A percentile compares a stretch with the other conserved stretches of the same genome.
Conservation (phyloP, 108 stramenopile genomes). For the Nitzschia palea region DNA sequence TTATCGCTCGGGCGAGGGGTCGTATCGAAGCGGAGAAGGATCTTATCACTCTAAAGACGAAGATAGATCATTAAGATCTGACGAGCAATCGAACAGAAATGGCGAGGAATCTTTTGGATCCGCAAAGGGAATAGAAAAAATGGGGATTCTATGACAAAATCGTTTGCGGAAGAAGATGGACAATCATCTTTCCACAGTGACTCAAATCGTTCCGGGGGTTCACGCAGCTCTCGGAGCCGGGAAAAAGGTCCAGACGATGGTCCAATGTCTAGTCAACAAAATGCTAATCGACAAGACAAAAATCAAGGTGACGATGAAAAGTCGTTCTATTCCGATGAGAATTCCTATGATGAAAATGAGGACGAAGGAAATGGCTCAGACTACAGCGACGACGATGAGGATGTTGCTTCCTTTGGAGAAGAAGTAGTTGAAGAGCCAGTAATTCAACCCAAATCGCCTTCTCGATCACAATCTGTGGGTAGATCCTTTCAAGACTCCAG, state of each 20-base stretch:
- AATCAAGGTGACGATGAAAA: not conserved
- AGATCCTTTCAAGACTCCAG: not conserved
- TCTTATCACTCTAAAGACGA: not conserved
- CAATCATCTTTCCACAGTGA: conserved; percentile 4
- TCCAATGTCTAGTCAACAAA: no score
- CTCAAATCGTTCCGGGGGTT: not conserved
- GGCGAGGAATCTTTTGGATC: not conserved
- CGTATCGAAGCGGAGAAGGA: conserved; percentile 9
- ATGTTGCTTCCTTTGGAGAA: conserved; percentile 5
- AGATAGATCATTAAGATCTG: not conserved
- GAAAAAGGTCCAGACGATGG: no score
- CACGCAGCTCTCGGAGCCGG: no score
- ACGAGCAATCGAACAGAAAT: not conserved
- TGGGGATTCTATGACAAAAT: not conserved
- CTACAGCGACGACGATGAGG: not conserved
- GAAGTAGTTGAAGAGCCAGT: not conserved
- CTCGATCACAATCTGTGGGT: not conserved
- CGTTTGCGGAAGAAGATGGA: conserved; percentile 6
- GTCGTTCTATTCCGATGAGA: conserved; percentile 12
- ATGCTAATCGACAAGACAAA: no score
- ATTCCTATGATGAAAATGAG: not conserved
- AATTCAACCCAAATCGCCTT: not conserved
- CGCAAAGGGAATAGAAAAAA: not conserved
- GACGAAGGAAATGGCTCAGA: not conserved
- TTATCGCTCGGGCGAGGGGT: conserved; percentile 1